These are phyloP conservation scores for Breviolum minutum DNA, from an alignment of 73 alveolate genomes.

Conservation along the genomic window DNA sequence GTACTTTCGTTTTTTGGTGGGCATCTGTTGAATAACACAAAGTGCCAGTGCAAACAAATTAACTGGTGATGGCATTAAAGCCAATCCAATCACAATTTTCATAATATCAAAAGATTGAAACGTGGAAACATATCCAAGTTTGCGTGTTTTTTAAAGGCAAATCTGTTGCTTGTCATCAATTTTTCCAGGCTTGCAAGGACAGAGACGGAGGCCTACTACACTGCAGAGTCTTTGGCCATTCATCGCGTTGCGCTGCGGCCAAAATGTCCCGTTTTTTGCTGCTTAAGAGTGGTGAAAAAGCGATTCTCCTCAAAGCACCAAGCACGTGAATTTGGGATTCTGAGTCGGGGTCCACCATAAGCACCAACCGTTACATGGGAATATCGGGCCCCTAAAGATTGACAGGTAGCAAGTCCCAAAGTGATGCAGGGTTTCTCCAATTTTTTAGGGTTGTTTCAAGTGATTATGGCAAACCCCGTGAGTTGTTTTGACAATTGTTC, in stretches of 20 bases:
- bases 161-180: neutral
- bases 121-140: neutral
- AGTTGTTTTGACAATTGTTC: too few species aligned
- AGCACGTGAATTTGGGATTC: neutral
- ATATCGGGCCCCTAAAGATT: too few species aligned
- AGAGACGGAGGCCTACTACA: slow-evolving; percentile 88
- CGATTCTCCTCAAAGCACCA: neutral
- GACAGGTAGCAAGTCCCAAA: too few species aligned
- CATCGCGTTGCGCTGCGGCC: slow-evolving; percentile 91
- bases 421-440: too few species aligned
- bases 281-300: neutral
- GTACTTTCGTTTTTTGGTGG: neutral
- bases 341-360: too few species aligned
- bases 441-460: too few species aligned
- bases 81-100: neutral
- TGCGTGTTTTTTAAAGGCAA: neutral
- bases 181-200: slow-evolving; percentile 56
- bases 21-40: too few species aligned
- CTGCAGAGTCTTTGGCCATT: slow-evolving; percentile 42
- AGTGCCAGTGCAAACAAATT: too few species aligned
- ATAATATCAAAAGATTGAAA: too few species aligned
- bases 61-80: neutral
- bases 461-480: too few species aligned
- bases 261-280: neutral
- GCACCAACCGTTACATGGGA: too few species aligned